A percentile compares a stretch with the other conserved stretches of the same genome.
phyloP scores from a whole-genome alignment of 176 grass and related monocot genomes.

The Carex cristatella region DNA sequence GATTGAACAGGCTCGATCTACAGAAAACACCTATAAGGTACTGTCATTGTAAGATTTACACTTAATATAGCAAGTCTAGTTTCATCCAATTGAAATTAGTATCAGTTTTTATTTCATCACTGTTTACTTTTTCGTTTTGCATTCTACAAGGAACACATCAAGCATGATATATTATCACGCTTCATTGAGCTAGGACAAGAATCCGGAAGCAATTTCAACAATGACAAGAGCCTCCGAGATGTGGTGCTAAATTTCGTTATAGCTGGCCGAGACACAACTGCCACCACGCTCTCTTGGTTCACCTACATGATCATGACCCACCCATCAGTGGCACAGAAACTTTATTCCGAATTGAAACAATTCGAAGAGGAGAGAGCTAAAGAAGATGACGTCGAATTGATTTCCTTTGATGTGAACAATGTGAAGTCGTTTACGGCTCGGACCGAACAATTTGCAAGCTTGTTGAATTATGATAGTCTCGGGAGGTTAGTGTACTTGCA shows the following conservation, averaged over 20 bases:
- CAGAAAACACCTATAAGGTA: constrained; percentile 47
- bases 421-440: constrained; percentile 33
- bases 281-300: constrained; percentile 92
- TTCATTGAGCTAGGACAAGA: constrained; percentile 85
- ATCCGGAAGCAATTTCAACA: constrained; percentile 30
- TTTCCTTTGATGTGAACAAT: constrained; percentile 19
- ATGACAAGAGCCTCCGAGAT: constrained; percentile 87
- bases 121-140: background rate
- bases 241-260: constrained; percentile 95
- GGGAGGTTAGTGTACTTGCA: constrained; percentile 82
- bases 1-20: constrained; percentile 54
- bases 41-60: background rate
- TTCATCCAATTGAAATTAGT: background rate
- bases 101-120: background rate
- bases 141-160: constrained; percentile 41
- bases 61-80: background rate
- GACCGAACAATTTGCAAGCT: constrained; percentile 50
- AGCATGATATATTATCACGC: constrained; percentile 89
- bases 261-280: constrained; percentile 83
- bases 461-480: constrained; percentile 68
- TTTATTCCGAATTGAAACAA: constrained; percentile 51
- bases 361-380: constrained; percentile 64
- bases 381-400: constrained; percentile 41
- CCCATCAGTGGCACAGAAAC: constrained; percentile 57
- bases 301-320: constrained; percentile 78